Evolutionary conservation across 768 basidiomycete genomes (phyloP).

Genomic region (Leccinum longicurvipes): DNA sequence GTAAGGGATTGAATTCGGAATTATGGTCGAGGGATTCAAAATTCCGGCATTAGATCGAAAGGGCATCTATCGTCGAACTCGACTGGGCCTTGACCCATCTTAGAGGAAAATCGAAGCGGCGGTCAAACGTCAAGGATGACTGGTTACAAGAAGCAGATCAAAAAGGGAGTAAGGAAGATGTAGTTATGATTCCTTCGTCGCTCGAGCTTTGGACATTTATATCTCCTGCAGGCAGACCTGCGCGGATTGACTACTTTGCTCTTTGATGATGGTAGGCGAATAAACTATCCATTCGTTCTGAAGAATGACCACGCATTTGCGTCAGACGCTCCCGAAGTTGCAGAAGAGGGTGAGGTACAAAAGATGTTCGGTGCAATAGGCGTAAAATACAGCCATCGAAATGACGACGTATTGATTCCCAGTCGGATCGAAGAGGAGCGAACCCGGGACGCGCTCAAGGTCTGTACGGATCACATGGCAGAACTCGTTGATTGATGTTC

Average conservation of each 20-base stretch:
- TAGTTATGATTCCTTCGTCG: neutral
- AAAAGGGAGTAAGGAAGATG: constrained; percentile 41
- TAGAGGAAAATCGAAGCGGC: constrained; percentile 39
- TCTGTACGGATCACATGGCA: constrained; percentile 20
- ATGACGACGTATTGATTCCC: constrained; percentile 65
- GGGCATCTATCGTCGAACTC: constrained; percentile 65
- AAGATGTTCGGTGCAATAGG: constrained; percentile 58
- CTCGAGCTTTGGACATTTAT: neutral
- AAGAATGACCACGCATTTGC: neutral
- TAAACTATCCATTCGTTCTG: neutral
- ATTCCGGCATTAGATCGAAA: constrained; percentile 60
- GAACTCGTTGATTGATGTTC: constrained; percentile 1
- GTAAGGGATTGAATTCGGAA: constrained; percentile 37
- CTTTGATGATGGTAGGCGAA: constrained; percentile 60
- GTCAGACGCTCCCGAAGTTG: constrained; percentile 38
- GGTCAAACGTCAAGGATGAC: constrained; percentile 33
- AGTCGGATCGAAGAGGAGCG: constrained; percentile 68
- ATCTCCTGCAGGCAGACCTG: constrained; percentile 42
- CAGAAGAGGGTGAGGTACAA: constrained; percentile 49
- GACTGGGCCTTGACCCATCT: constrained; percentile 80
- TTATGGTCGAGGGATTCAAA: neutral
- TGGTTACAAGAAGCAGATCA: constrained; percentile 44
- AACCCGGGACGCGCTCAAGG: constrained; percentile 51
- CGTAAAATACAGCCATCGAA: constrained; percentile 70
- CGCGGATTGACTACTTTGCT: constrained; percentile 63